phyloP scores from a whole-genome alignment of 2,329 filamentous ascomycete species.

The Colletotrichum lindemuthianum region DNA sequence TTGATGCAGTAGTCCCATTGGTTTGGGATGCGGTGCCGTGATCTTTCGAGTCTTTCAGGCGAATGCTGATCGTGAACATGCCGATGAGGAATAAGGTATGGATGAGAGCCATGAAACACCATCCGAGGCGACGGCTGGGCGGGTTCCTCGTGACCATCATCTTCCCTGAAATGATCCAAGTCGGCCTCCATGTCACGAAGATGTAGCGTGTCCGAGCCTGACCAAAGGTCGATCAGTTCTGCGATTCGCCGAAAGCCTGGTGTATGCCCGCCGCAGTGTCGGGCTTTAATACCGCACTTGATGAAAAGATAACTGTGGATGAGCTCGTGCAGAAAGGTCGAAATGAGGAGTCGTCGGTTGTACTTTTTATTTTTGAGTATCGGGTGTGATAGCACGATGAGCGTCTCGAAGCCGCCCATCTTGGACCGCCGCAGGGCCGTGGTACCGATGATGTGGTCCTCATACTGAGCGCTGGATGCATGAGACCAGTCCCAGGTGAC shows the following conservation, averaged over 20 bases:
- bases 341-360: slow-evolving; percentile 69
- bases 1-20: slow-evolving; percentile 35
- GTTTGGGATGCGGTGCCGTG: slow-evolving; percentile 19
- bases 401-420: slow-evolving; percentile 66
- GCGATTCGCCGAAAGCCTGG: slow-evolving; percentile 68
- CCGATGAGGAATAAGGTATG: slow-evolving; percentile 23
- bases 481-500: slow-evolving; percentile 72
- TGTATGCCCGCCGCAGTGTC: slow-evolving; percentile 68
- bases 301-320: slow-evolving; percentile 75
- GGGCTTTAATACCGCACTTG: slow-evolving; percentile 66
- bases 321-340: slow-evolving; percentile 73
- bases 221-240: slow-evolving; percentile 69
- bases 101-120: slow-evolving; percentile 9
- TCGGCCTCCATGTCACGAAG: slow-evolving; percentile 71
- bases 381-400: slow-evolving; percentile 69
- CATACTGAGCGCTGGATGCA: slow-evolving; percentile 58
- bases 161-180: slow-evolving; percentile 61
- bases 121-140: no score
- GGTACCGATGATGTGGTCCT: slow-evolving; percentile 68
- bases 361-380: slow-evolving; percentile 67
- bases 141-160: slow-evolving; percentile 35
- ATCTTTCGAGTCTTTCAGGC: slow-evolving; percentile 16
- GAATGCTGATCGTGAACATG: slow-evolving; percentile 21
- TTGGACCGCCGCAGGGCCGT: slow-evolving; percentile 65
- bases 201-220: slow-evolving; percentile 63